Conservation (phyloP, 2,329 filamentous ascomycete genomes). For the Trichophyton mentagrophytes region DNA sequence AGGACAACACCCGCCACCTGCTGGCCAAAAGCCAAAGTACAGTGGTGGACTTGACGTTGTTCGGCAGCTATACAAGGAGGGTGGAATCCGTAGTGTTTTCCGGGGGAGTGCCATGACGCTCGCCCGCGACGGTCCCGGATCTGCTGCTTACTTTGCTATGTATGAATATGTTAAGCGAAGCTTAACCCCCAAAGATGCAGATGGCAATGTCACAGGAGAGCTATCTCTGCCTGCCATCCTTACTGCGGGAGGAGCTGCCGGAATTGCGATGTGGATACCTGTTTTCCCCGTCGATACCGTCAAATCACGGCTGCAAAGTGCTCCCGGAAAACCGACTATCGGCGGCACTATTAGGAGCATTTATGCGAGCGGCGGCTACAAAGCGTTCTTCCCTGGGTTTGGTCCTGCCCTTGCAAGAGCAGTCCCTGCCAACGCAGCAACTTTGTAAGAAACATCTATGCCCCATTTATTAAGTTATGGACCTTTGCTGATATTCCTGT, state of each 20-base stretch:
- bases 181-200: slow-evolving; percentile 69
- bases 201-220: slow-evolving; percentile 60
- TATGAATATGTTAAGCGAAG: slow-evolving; percentile 91
- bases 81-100: slow-evolving; percentile 83
- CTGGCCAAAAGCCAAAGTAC: slow-evolving; percentile 89
- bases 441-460: slow-evolving; percentile 45
- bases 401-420: slow-evolving; percentile 84
- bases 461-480: background rate
- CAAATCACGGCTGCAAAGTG: slow-evolving; percentile 86
- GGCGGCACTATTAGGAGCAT: slow-evolving; percentile 66
- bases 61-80: slow-evolving; percentile 80
- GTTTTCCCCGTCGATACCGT: slow-evolving; percentile 97
- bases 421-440: slow-evolving; percentile 91
- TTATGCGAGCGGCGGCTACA: slow-evolving; percentile 70
- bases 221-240: slow-evolving; percentile 73
- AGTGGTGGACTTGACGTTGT: slow-evolving; percentile 79
- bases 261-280: slow-evolving; percentile 97
- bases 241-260: slow-evolving; percentile 75
- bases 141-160: slow-evolving; percentile 89
- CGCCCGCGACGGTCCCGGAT: slow-evolving; percentile 83
- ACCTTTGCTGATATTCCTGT: background rate
- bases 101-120: slow-evolving; percentile 81
- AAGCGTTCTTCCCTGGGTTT: slow-evolving; percentile 94
- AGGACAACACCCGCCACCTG: slow-evolving; percentile 70
- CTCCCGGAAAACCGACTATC: slow-evolving; percentile 71